Conservation (phyloP, 2,329 filamentous ascomycete genomes). For the Berkeleyomyces rouxiae region DNA sequence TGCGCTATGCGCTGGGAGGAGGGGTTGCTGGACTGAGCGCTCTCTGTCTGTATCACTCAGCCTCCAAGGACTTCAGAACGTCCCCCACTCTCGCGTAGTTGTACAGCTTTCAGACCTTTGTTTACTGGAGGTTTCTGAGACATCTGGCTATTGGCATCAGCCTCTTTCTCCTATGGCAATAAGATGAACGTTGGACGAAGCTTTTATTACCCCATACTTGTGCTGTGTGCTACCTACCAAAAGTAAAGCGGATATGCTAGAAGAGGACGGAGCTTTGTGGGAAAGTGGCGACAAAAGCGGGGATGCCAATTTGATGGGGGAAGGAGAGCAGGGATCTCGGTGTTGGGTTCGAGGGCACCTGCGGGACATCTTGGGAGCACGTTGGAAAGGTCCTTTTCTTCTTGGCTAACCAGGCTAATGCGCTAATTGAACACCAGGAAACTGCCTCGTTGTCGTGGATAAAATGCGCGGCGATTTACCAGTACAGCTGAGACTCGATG, state of each 20-base stretch:
- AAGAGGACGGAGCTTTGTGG: neutral
- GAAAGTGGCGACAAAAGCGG: neutral
- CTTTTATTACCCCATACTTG: neutral
- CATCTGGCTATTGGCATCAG: neutral
- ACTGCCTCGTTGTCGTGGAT: neutral
- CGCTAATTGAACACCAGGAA: neutral
- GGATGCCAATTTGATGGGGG: neutral
- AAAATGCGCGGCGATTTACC: neutral
- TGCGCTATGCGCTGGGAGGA: neutral
- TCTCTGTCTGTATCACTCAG: neutral
- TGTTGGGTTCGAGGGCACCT: neutral
- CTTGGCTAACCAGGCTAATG: neutral
- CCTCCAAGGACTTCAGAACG: neutral
- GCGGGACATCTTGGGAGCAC: neutral
- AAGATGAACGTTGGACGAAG: neutral
- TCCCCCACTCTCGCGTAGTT: neutral
- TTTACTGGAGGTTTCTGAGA: neutral
- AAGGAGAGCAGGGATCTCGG: neutral
- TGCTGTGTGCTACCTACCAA: neutral
- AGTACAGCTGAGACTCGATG: neutral
- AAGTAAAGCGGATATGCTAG: neutral
- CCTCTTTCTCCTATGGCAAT: neutral
- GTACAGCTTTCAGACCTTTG: neutral
- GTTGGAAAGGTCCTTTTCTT: neutral
- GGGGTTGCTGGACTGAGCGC: neutral